Evolutionary conservation across 345 rosid species (phyloP), one percentile per base, ranked within the genome.

Genomic region (Abelmoschus esculentus): DNA sequence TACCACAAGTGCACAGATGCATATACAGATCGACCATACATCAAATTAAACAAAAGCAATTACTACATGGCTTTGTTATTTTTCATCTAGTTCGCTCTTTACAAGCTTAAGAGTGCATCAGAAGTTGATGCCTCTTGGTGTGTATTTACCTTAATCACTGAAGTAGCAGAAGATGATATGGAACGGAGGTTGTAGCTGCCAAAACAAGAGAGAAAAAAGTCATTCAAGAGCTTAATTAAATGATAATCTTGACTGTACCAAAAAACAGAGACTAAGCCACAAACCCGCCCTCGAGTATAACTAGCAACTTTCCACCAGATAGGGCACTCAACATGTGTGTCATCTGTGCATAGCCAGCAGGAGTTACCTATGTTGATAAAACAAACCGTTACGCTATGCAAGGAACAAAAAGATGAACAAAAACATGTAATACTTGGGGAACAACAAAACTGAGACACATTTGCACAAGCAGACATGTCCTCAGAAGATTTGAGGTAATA

Each of bases 231-330:
- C 53, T 11, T 6, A 32, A 62, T 42, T 14, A 5, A 10, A 71
- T 49, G 38, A 56, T 38, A 42, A 65, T 54, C 38, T 66, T 73
- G 42, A 60, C 49, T 47, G 34, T 54, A 69, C 44, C 11, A 61
- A 67, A 59, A 56, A 42, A 55, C 53, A 61, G 31, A 70, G 55
- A 55, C 54, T n/a, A 66, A 69, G 74, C 31, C 60, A 77, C 85
- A 7, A 70, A 91, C 98, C 99, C 96, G 85, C 96, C 99, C 89
- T 95, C 98, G 19, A 95, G 98, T 79, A 95, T 85, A 62, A 91
- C 93, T 57, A 91, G 96, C 86, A 95, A 77, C 89, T 91, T 95
- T 64, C 96, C 96, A 42, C 81, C 81, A 67, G 86, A 83, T 8
- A 91, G 76, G 78, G 75, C 70, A 62, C 74, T 79, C 73, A 90